Evolutionary conservation across 345 rosid genomes (phyloP).

Genomic region (Cardamine occulta): DNA sequence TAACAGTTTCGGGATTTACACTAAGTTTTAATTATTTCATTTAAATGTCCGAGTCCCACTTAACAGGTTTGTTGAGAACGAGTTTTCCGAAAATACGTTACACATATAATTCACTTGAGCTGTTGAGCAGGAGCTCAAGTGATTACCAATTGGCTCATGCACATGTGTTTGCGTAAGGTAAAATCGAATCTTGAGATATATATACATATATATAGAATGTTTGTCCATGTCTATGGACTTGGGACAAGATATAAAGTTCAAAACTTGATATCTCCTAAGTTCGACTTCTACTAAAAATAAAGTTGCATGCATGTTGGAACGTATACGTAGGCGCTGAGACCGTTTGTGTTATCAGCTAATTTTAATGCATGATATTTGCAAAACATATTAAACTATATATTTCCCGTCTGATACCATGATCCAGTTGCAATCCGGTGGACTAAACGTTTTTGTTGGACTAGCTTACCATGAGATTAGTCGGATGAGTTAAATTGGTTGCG

Average conservation of each 20-base stretch:
- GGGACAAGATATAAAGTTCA: neutral
- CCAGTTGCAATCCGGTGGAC: neutral
- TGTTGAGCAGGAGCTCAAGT: neutral
- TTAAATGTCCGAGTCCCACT: neutral
- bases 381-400: neutral
- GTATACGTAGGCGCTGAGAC: neutral
- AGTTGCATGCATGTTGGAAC: neutral
- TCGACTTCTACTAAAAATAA: neutral
- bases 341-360: neutral
- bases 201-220: neutral
- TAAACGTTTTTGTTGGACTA: neutral
- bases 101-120: neutral
- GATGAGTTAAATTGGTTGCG: neutral
- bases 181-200: neutral
- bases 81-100: neutral
- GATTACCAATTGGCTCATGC: neutral
- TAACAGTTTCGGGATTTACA: neutral
- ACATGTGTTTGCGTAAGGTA: neutral
- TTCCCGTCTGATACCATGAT: neutral
- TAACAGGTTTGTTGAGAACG: neutral
- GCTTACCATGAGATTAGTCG: neutral
- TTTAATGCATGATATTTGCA: neutral
- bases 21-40: neutral
- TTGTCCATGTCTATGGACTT: neutral
- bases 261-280: neutral